A percentile compares a stretch with the other conserved stretches of the same genome.
These are phyloP conservation scores for Xylaria sp. DNA, from an alignment of 2,329 filamentous ascomycete genomes.

Conservation along the genomic window DNA sequence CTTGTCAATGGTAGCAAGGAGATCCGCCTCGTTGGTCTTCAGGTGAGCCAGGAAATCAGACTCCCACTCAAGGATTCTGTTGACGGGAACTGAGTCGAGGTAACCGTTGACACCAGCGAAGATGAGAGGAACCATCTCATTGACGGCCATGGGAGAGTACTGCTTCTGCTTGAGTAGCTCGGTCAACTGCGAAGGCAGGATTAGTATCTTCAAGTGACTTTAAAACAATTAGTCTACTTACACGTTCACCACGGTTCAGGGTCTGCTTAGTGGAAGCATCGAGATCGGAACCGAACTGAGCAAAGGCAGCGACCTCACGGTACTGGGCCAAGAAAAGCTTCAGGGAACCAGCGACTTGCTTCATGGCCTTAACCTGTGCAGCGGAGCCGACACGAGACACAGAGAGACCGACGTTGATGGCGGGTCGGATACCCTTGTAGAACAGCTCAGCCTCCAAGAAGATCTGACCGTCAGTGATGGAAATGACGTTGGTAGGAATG, in stretches of 20 bases:
- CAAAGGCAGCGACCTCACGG: conserved; percentile 99
- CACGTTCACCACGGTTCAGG: conserved; percentile 96
- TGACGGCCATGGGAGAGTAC: conserved; percentile 97
- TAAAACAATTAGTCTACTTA: conserved; percentile 60
- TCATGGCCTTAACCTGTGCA: conserved; percentile 99
- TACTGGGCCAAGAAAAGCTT: conserved; percentile 99
- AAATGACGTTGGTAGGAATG: conserved; percentile 99
- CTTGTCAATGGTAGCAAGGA: conserved; percentile 90
- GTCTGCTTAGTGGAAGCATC: conserved; percentile 99
- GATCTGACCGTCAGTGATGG: conserved; percentile 99
- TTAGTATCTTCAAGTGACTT: conserved; percentile 37
- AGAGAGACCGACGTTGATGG: conserved; percentile 99
- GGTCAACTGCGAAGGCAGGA: conserved; percentile 68
- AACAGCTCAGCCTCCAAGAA: conserved; percentile 99
- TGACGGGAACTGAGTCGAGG: conserved; percentile 88
- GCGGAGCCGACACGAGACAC: conserved; percentile 99
- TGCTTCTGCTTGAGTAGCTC: conserved; percentile 99
- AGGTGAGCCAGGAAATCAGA: conserved; percentile 92
- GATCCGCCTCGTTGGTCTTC: conserved; percentile 86
- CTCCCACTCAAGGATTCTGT: conserved; percentile 95
- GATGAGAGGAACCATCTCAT: conserved; percentile 99
- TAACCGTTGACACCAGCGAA: conserved; percentile 98
- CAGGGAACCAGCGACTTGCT: conserved; percentile 99
- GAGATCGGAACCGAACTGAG: conserved; percentile 99
- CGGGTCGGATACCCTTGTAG: conserved; percentile 99